phyloP scores from a whole-genome alignment of 768 basidiomycete genomes.

The Phanerochaete carnosa region DNA sequence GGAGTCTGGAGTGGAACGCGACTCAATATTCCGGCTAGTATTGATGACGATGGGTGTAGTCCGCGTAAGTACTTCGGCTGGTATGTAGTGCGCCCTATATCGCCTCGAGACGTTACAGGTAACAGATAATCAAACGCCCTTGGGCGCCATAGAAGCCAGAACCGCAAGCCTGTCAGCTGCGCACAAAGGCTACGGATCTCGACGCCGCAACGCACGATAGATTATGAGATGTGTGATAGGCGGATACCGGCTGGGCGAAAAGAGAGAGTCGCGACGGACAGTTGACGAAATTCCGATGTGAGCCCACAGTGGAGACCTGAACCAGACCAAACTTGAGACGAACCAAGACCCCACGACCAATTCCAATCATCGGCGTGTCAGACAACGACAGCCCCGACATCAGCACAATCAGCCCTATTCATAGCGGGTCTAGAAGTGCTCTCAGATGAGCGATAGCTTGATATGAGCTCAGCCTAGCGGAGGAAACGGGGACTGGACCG shows the following conservation, averaged over 20 bases:
- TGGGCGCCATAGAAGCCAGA: not conserved
- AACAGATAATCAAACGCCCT: too few relatives aligned
- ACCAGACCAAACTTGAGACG: not conserved
- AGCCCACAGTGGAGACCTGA: not conserved
- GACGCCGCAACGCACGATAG: not conserved
- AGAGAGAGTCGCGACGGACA: not conserved
- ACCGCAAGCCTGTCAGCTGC: not conserved
- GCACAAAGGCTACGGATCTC: not conserved
- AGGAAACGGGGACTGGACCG: not conserved
- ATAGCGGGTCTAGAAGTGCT: not conserved
- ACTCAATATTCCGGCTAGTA: not conserved
- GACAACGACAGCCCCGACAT: not conserved
- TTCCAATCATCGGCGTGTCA: not conserved
- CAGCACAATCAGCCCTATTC: not conserved
- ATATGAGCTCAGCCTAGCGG: not conserved
- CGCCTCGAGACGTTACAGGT: too few relatives aligned
- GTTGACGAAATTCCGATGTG: not conserved
- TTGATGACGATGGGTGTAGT: not conserved
- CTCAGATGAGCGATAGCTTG: not conserved
- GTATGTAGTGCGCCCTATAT: too few relatives aligned
- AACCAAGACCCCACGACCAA: not conserved
- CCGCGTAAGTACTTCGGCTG: too few relatives aligned
- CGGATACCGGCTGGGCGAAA: not conserved
- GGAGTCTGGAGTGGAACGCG: not conserved
- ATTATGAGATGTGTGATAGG: not conserved